Evolutionary conservation across 78 protist species (phyloP), one percentile per base, ranked within the genome.

Genomic region (Guillardia theta): DNA sequence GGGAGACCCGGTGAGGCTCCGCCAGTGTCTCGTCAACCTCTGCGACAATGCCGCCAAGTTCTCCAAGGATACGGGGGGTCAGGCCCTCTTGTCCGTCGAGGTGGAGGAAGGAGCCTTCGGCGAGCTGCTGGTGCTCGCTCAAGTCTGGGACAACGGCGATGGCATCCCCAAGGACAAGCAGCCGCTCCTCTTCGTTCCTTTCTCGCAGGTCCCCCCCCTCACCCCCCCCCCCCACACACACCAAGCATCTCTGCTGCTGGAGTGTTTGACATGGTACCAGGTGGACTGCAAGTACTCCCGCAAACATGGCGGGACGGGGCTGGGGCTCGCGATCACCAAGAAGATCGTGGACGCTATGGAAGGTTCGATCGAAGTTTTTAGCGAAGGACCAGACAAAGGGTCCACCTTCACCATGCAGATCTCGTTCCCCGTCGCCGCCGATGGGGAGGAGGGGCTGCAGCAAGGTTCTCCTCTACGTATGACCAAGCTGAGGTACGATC

Each of bases 91-190:
- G n/a, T 30, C 2, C 70, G 70, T 27, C 70, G 27, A 30, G 27
- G 70, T 1, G 70, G 39, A 58, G 70, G 27, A 30, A n/a, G n/a
- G n/a, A n/a, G n/a, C n/a, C 15, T 10, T 15, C 58, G 58, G 58
- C 58, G 58, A 10, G 10, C 30, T 50, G 58, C 58, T 50, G 58
- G 4, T 27, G 70, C 70, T 58, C 39, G 70, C n/a, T n/a, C n/a
- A n/a, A n/a, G n/a, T n/a, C n/a, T n/a, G n/a, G n/a, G 80, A 64
- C 80, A 64, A 64, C 80, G 80, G 80, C 80, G 10, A 30, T 24
- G 80, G 80, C 10, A 64, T 64, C 8, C 39, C 10, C 80, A 18
- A 9, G 19, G 80, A 64, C 80, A 64, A 64, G 21, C 80, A 24
- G 80, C 10, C 12, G 12, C 80, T 64, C 44, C 80, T 64, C 41